A percentile compares a stretch with the other conserved stretches of the same genome.
These are phyloP conservation scores for Candida tammaniensis DNA, from an alignment of 805 yeast species.

Conservation along the genomic window DNA sequence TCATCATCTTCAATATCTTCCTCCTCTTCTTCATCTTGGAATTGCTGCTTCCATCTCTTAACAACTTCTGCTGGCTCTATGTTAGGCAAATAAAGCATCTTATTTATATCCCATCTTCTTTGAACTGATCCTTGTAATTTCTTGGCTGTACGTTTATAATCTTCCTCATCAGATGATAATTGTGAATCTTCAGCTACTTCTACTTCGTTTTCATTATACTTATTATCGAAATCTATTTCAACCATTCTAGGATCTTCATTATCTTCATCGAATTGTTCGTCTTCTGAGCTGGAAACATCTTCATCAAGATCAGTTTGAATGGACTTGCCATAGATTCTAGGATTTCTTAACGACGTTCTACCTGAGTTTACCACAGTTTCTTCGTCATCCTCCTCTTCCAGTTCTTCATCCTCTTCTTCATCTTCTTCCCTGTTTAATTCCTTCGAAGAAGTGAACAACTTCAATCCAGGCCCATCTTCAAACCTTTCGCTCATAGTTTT, in stretches of 20 bases:
- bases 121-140: slow-evolving; percentile 53
- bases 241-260: slow-evolving; percentile 41
- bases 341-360: slow-evolving; percentile 60
- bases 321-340: slow-evolving; percentile 55
- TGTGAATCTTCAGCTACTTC: slow-evolving; percentile 48
- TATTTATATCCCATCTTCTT: slow-evolving; percentile 75
- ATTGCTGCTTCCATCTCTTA: slow-evolving; percentile 63
- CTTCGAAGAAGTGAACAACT: slow-evolving; percentile 64
- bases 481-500: slow-evolving; percentile 57
- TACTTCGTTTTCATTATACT: slow-evolving; percentile 33
- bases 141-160: slow-evolving; percentile 53
- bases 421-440: slow-evolving; percentile 44
- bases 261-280: slow-evolving; percentile 37
- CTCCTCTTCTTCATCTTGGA: slow-evolving; percentile 39
- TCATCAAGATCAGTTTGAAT: slow-evolving; percentile 45
- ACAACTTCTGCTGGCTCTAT: slow-evolving; percentile 72
- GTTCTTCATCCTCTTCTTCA: slow-evolving; percentile 36
- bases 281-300: slow-evolving; percentile 36
- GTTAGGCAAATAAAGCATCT: slow-evolving; percentile 75
- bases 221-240: slow-evolving; percentile 45
- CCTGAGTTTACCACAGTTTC: slow-evolving; percentile 44
- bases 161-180: slow-evolving; percentile 38
- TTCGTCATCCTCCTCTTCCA: slow-evolving; percentile 25
- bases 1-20: slow-evolving; percentile 44
- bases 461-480: slow-evolving; percentile 65